Evolutionary conservation across 2,329 filamentous ascomycete species (phyloP).

Genomic region (Fusarium goolgardi): DNA sequence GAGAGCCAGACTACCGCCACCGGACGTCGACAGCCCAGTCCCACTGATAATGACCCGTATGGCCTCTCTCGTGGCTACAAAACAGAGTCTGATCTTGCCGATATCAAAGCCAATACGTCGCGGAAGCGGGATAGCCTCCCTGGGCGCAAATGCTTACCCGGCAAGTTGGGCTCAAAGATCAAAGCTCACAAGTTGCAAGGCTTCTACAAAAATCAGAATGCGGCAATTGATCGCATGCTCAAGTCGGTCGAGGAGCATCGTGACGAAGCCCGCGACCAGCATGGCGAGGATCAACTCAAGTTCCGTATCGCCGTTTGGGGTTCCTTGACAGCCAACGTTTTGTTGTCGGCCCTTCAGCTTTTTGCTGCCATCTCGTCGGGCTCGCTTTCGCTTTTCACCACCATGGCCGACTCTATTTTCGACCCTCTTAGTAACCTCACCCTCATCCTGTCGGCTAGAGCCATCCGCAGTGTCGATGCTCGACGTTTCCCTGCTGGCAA

Average conservation of each 20-base stretch:
- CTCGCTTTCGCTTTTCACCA: slow-evolving; percentile 96
- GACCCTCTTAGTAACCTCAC: slow-evolving; percentile 91
- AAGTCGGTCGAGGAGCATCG: slow-evolving; percentile 94
- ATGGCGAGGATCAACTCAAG: slow-evolving; percentile 82
- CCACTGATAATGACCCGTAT: slow-evolving; percentile 80
- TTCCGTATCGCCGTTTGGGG: slow-evolving; percentile 74
- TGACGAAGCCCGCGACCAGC: slow-evolving; percentile 81
- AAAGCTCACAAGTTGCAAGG: slow-evolving; percentile 71
- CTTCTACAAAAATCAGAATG: slow-evolving; percentile 93
- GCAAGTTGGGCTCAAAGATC: slow-evolving; percentile 43
- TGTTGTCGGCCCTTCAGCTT: slow-evolving; percentile 83
- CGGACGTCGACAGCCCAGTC: slow-evolving; percentile 52
- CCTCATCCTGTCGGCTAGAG: slow-evolving; percentile 86
- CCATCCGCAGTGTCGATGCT: slow-evolving; percentile 87
- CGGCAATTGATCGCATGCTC: slow-evolving; percentile 89
- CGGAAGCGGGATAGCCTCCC: slow-evolving; percentile 71
- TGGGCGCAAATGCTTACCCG: slow-evolving; percentile 32
- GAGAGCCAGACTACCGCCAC: slow-evolving; percentile 59
- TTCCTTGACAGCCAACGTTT: slow-evolving; percentile 82
- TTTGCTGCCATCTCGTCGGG: slow-evolving; percentile 89
- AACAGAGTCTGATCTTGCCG: slow-evolving; percentile 77
- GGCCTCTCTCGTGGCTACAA: slow-evolving; percentile 82
- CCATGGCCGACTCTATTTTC: slow-evolving; percentile 95
- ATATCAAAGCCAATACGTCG: slow-evolving; percentile 83
- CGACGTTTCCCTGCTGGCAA: slow-evolving; percentile 91